Evolutionary conservation across 2,329 filamentous ascomycete species (phyloP).

Genomic region (Scedosporium dehoogii): DNA sequence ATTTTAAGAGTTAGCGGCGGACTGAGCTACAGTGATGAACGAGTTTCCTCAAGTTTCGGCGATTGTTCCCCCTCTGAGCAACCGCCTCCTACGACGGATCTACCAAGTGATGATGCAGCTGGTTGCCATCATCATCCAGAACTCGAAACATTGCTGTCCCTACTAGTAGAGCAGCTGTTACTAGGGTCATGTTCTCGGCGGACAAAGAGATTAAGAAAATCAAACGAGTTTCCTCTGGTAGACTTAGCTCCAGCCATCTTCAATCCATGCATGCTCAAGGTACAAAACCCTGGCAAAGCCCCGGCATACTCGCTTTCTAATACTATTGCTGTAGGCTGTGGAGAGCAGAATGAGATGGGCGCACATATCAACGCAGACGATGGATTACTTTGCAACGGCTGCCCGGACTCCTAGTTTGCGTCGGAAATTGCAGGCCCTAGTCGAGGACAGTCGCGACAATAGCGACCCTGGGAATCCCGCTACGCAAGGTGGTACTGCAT

Average conservation of each 20-base stretch:
- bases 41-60: background rate
- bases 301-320: background rate
- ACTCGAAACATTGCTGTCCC: background rate
- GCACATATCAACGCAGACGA: background rate
- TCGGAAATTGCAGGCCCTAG: background rate
- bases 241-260: background rate
- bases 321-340: background rate
- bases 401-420: background rate
- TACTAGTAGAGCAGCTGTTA: background rate
- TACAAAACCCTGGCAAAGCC: background rate
- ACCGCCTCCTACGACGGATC: too few relatives aligned
- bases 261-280: background rate
- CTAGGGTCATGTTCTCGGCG: background rate
- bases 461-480: background rate
- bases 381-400: background rate
- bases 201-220: background rate
- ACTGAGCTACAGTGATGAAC: too few relatives aligned
- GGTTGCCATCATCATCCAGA: background rate
- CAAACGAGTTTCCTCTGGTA: background rate
- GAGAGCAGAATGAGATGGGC: background rate
- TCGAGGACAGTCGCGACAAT: background rate
- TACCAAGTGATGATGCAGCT: background rate
- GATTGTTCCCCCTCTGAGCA: background rate
- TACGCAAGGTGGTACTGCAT: background rate
- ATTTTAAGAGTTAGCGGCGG: background rate